Evolutionary conservation across 2,329 filamentous ascomycete species (phyloP), one percentile per base, ranked within the genome.

Genomic region (Beauveria rudraprayagi): DNA sequence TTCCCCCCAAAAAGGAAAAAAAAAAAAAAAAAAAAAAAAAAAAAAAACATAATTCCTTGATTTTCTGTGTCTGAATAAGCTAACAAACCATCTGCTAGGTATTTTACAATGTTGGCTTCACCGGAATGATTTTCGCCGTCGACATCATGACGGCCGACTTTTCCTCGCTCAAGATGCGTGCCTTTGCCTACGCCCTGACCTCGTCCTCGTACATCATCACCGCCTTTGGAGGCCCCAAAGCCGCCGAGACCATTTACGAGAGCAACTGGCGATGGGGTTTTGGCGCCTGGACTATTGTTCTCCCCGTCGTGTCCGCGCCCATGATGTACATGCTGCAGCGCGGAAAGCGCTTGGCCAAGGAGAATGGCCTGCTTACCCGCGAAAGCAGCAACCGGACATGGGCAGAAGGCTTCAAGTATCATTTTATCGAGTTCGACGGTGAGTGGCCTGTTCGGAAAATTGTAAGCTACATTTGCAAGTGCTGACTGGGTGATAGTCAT

Each of bases 261-360:
- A 65, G 62, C 4, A 66, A 63, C n/a, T 73, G 69, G 69, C 65
- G 69, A 17, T 72, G 71, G 71, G 69, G 64, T 8, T 85, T 83
- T 65, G 83, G 83, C 22, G 77, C 78, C 59, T 86, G 83, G 70
- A 77, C 79, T 30, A 83, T 87, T 65, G 79, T 86, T 59, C 67
- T 83, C 10, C 83, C 83, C 3, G 72, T 79, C 28, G 78, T 68
- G 14, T 62, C 61, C 11, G n/a, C 65, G 14, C 70, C 68, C 0
- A 62, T 70, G 9, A 65, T 67, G 11, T 54, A 63, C 11, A 56
- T 70, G 5, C 64, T 71, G 4, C 54, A 66, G 17, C 56, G 62
- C 46, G 64, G 69, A 28, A 63, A 66, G 40, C 59, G 50, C 28
- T 67, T 69, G 44, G 67, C 65, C 3, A 66, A 67, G 53, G 65